These are phyloP conservation scores for Pezicula neosporulosa DNA, from an alignment of 2,329 filamentous ascomycete genomes.

Conservation along the genomic window DNA sequence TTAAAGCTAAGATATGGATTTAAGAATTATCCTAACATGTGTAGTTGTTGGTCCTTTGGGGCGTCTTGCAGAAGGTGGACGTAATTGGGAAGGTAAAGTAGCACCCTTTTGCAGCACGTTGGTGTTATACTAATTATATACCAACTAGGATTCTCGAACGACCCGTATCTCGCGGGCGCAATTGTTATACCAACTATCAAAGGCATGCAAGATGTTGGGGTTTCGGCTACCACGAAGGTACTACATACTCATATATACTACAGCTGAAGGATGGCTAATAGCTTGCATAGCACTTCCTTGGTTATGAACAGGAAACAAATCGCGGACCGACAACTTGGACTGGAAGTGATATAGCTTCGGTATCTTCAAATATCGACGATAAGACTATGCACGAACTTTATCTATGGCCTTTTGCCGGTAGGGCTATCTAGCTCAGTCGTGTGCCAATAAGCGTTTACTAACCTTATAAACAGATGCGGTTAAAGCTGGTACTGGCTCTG, in stretches of 20 bases:
- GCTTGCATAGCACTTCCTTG: slow-evolving; percentile 58
- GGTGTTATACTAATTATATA: neutral
- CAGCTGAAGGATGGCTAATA: neutral
- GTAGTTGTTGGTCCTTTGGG: slow-evolving; percentile 61
- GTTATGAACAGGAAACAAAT: slow-evolving; percentile 64
- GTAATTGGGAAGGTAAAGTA: slow-evolving; percentile 61
- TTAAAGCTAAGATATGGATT: slow-evolving; percentile 80
- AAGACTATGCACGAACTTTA: slow-evolving; percentile 72
- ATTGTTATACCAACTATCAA: neutral
- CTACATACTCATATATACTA: neutral
- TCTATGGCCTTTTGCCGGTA: slow-evolving; percentile 70
- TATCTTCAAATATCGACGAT: slow-evolving; percentile 76
- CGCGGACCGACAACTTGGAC: slow-evolving; percentile 15
- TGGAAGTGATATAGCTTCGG: slow-evolving; percentile 40
- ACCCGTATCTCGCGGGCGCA: slow-evolving; percentile 65
- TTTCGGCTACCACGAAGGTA: neutral
- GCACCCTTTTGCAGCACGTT: slow-evolving; percentile 18
- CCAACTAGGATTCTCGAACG: slow-evolving; percentile 32
- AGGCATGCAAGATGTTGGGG: neutral
- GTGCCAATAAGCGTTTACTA: no score
- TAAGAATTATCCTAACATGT: slow-evolving; percentile 37
- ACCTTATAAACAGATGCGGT: slow-evolving; percentile 51
- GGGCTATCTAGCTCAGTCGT: neutral
- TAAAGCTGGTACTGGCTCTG: slow-evolving; percentile 66
- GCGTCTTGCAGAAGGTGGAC: slow-evolving; percentile 59